phyloP scores from a whole-genome alignment of 768 basidiomycete genomes.

The Rhizopogon rudus region DNA sequence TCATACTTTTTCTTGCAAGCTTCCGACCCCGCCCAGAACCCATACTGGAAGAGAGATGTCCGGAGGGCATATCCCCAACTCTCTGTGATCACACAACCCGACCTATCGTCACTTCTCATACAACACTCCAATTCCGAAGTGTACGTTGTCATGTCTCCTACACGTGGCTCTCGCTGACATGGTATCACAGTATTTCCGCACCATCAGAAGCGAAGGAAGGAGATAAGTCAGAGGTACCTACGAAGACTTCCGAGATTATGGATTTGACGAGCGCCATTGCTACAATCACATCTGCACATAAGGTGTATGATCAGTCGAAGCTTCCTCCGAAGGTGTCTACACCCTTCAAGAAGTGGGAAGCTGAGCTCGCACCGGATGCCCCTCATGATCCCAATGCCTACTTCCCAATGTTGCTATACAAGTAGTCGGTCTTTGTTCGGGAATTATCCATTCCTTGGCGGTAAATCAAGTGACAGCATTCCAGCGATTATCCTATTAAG shows the following conservation, averaged over 20 bases:
- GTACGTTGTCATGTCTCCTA: constrained; percentile 40
- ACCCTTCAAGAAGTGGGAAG: constrained; percentile 68
- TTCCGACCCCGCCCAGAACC: constrained; percentile 83
- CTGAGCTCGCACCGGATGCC: constrained; percentile 65
- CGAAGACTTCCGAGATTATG: constrained; percentile 36
- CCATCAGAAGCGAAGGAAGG: constrained; percentile 37
- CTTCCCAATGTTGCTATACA: constrained; percentile 78
- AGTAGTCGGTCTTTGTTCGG: constrained; percentile 20
- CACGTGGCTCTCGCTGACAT: constrained; percentile 5
- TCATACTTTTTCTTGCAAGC: constrained; percentile 36
- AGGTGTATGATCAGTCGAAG: constrained; percentile 55
- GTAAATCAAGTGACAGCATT: constrained; percentile 10
- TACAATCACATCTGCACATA: constrained; percentile 49
- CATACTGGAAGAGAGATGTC: constrained; percentile 96
- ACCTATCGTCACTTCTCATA: constrained; percentile 76
- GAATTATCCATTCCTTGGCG: neutral
- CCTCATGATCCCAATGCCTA: constrained; percentile 80
- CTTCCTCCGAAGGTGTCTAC: constrained; percentile 74
- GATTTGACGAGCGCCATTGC: constrained; percentile 73
- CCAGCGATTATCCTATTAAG: constrained; percentile 28
- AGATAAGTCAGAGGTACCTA: constrained; percentile 41
- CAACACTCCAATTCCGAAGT: constrained; percentile 63
- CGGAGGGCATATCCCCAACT: constrained; percentile 90
- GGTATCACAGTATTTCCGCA: constrained; percentile 43
- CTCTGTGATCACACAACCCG: constrained; percentile 80